Conservation (phyloP, 2,329 filamentous ascomycete species). For the Parafenestella ontariensis region DNA sequence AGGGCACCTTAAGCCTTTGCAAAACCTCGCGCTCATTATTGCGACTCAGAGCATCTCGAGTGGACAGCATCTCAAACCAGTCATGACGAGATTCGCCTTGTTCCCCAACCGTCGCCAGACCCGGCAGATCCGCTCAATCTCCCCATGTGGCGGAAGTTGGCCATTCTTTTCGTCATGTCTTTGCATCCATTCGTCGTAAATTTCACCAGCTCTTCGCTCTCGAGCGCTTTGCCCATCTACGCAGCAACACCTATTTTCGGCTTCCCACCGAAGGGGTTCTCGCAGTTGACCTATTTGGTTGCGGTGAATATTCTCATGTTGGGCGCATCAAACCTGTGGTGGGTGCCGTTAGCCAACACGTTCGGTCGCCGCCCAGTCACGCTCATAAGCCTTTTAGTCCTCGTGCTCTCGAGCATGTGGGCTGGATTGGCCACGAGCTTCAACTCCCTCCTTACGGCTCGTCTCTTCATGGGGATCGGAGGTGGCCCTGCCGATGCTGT, state of each 20-base stretch:
- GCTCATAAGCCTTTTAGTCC: slow-evolving; percentile 45
- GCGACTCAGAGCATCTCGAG: slow-evolving; percentile 42
- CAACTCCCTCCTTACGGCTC: slow-evolving; percentile 47
- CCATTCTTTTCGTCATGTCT: slow-evolving; percentile 47
- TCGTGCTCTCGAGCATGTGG: slow-evolving; percentile 49
- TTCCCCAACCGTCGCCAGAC: slow-evolving; percentile 50
- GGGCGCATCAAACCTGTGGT: slow-evolving; percentile 50
- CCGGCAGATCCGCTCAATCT: slow-evolving; percentile 53
- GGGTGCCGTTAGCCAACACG: slow-evolving; percentile 52
- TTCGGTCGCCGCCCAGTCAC: slow-evolving; percentile 51
- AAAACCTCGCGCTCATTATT: no score
- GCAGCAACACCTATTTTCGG: slow-evolving; percentile 41
- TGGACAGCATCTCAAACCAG: slow-evolving; percentile 38
- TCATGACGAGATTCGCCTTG: slow-evolving; percentile 47
- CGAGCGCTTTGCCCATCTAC: slow-evolving; percentile 47
- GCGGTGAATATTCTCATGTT: slow-evolving; percentile 50
- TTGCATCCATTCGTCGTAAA: slow-evolving; percentile 49
- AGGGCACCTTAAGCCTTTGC: slow-evolving; percentile 5
- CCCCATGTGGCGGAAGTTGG: slow-evolving; percentile 44
- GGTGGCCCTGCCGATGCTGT: slow-evolving; percentile 50
- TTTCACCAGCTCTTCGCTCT: slow-evolving; percentile 45
- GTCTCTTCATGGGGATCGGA: slow-evolving; percentile 49
- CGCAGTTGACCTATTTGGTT: slow-evolving; percentile 45
- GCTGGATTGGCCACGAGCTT: slow-evolving; percentile 48
- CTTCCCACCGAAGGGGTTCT: slow-evolving; percentile 39